phyloP scores from a whole-genome alignment of 371 early-diverging fungal species.

The Actinomortierella ambigua region DNA sequence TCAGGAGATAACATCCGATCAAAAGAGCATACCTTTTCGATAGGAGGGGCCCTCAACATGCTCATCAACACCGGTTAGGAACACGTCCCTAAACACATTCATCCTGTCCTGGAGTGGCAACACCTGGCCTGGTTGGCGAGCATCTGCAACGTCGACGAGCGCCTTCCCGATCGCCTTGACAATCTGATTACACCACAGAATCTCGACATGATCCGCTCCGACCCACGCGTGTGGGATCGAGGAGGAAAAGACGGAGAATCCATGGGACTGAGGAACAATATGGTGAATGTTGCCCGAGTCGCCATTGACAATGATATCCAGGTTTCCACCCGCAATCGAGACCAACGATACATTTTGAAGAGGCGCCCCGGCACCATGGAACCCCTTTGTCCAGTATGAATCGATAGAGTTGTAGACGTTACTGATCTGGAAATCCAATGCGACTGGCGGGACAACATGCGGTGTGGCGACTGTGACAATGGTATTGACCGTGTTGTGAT shows the following conservation, averaged over 20 bases:
- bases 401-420: conserved; percentile 79
- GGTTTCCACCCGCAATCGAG: conserved; percentile 91
- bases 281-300: conserved; percentile 78
- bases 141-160: conserved; percentile 71
- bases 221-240: conserved; percentile 90
- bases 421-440: conserved; percentile 78
- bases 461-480: conserved; percentile 93
- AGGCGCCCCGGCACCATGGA: conserved; percentile 21
- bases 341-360: conserved; percentile 73
- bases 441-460: conserved; percentile 84
- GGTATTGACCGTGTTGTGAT: conserved; percentile 76
- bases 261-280: conserved; percentile 70
- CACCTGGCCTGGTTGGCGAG: conserved; percentile 67
- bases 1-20: no score
- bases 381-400: conserved; percentile 73
- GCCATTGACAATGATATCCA: conserved; percentile 85
- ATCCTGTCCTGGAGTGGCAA: conserved; percentile 68
- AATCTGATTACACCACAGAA: conserved; percentile 94
- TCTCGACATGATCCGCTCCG: conserved; percentile 85
- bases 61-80: conserved; percentile 67
- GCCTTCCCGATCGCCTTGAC: conserved; percentile 64
- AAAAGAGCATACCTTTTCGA: conserved; percentile 8
- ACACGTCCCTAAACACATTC: conserved; percentile 60
- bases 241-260: conserved; percentile 81
- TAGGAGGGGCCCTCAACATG: conserved; percentile 8